These are phyloP conservation scores for Heliamphora exappendiculata DNA, from an alignment of 148 eudicot genomes.

Conservation along the genomic window DNA sequence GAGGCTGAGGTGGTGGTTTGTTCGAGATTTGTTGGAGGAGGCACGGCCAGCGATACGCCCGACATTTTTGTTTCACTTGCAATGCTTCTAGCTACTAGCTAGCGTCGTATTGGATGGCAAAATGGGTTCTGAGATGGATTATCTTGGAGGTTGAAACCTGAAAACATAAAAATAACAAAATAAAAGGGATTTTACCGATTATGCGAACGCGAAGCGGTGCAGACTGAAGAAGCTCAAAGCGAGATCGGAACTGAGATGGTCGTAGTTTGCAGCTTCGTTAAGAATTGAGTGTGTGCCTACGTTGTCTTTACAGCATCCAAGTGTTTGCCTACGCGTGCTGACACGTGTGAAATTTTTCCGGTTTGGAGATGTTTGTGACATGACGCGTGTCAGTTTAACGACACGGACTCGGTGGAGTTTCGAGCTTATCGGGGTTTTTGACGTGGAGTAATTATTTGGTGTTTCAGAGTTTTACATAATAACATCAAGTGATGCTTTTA, in stretches of 20 bases:
- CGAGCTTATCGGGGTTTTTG: slow-evolving; percentile 10
- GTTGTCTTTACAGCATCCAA: not conserved
- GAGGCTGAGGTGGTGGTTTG: slow-evolving; percentile 13
- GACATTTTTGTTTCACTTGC: slow-evolving; percentile 40
- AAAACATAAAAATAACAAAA: not conserved
- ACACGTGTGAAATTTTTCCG: not conserved
- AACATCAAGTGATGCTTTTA: no score
- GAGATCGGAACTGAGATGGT: not conserved
- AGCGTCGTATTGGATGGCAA: not conserved
- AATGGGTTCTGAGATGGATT: not conserved
- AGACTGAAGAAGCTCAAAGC: not conserved
- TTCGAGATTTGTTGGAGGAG: slow-evolving; percentile 34
- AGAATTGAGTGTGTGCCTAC: not conserved
- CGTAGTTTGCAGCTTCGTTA: not conserved
- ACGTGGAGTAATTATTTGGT: no score
- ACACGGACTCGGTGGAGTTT: slow-evolving; percentile 1
- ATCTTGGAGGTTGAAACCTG: slow-evolving; percentile 2
- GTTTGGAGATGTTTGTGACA: not conserved
- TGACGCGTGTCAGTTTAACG: not conserved
- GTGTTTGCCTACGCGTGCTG: not conserved
- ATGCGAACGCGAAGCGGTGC: not conserved
- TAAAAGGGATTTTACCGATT: not conserved
- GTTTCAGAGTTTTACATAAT: no score
- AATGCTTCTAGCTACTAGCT: not conserved
- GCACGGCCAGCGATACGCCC: slow-evolving; percentile 56